These are phyloP conservation scores for Aspergillus sp. DNA, from an alignment of 2,329 filamentous ascomycete genomes.

Conservation along the genomic window DNA sequence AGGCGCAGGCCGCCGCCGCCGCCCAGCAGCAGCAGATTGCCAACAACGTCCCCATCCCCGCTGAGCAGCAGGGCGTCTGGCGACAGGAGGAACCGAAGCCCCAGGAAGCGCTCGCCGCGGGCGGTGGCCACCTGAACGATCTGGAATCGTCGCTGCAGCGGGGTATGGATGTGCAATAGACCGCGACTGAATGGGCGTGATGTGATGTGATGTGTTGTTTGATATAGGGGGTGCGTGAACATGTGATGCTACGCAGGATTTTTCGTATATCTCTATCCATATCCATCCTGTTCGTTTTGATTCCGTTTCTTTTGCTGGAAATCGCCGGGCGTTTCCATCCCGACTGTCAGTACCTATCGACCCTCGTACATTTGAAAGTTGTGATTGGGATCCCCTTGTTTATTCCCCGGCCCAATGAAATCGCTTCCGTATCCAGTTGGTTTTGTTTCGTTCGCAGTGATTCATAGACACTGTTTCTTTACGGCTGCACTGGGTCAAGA, in stretches of 20 bases:
- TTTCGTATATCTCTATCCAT: not conserved
- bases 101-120: slow-evolving; percentile 50
- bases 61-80: slow-evolving; percentile 54
- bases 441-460: no score
- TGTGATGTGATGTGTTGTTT: slow-evolving; percentile 4
- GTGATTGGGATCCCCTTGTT: no score
- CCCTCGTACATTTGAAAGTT: no score
- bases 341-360: not conserved
- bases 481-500: no score
- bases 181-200: not conserved
- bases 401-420: no score
- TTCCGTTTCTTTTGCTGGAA: slow-evolving; percentile 1
- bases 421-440: no score
- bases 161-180: slow-evolving; percentile 52
- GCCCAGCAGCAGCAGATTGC: slow-evolving; percentile 39
- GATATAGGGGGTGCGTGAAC: not conserved
- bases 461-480: no score
- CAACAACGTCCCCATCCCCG: slow-evolving; percentile 60
- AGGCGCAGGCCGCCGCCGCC: slow-evolving; percentile 36
- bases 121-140: slow-evolving; percentile 43
- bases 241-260: not conserved
- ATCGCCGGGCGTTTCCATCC: slow-evolving; percentile 11
- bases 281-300: not conserved
- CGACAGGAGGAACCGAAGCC: slow-evolving; percentile 62
- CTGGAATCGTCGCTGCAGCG: slow-evolving; percentile 53